Evolutionary conservation across 139 green algal genomes (phyloP).

Genomic region (Chlorella ohadii): DNA sequence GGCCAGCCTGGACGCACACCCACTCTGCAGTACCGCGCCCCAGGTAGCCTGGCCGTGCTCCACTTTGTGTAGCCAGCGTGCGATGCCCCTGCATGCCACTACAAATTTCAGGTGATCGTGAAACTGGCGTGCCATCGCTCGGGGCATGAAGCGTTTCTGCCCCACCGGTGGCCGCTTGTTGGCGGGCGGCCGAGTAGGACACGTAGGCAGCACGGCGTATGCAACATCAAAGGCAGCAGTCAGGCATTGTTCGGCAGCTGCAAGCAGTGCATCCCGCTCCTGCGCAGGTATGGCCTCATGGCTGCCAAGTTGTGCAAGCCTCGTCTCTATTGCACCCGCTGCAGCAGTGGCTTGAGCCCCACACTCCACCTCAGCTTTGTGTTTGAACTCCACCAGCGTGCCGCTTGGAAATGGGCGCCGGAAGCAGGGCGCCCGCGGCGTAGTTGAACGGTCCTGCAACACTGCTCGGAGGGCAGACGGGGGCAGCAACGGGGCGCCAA

Average conservation of each 20-base stretch:
- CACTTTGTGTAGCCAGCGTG: background rate
- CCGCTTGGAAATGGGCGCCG: background rate
- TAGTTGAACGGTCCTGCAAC: no score
- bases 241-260: background rate
- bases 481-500: no score
- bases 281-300: background rate
- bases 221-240: background rate
- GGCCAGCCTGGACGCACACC: background rate
- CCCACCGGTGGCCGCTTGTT: background rate
- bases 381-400: background rate
- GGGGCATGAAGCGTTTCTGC: background rate
- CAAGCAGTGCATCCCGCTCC: background rate
- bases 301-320: background rate
- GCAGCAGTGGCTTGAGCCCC: background rate
- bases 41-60: background rate
- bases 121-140: background rate
- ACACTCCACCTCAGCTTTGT: background rate
- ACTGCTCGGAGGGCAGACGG: no score
- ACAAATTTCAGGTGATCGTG: background rate
- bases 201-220: background rate
- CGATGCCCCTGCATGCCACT: background rate
- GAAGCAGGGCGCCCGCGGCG: no score
- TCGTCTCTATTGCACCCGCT: background rate
- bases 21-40: background rate
- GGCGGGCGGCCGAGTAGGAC: background rate